Conservation (phyloP, 768 basidiomycete species). For the Dacryopinax primogenitus region DNA sequence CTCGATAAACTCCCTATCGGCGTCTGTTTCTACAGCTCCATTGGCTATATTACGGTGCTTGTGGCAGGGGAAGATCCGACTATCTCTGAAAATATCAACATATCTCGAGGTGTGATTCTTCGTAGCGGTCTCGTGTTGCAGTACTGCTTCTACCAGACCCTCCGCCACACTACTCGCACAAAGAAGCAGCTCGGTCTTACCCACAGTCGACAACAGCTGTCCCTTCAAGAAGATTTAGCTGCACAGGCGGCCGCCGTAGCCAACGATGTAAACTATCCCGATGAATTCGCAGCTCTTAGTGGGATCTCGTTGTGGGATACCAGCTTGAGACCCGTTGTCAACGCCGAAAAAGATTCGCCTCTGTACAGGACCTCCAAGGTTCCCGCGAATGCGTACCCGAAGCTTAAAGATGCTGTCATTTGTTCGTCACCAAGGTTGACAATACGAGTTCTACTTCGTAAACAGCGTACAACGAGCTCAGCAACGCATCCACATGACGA, state of each 20-base stretch:
- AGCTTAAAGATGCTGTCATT: constrained; percentile 24
- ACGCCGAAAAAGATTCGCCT: constrained; percentile 31
- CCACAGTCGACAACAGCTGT: constrained; percentile 38
- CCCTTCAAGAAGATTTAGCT: constrained; percentile 40
- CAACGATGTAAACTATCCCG: constrained; percentile 18
- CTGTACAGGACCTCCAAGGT: constrained; percentile 32
- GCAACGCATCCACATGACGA: neutral
- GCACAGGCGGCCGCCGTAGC: constrained; percentile 36
- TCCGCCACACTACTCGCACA: constrained; percentile 14
- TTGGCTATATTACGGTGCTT: constrained; percentile 52
- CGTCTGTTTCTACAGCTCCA: constrained; percentile 40
- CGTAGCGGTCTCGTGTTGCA: constrained; percentile 41
- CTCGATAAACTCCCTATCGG: constrained; percentile 42
- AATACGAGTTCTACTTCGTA: constrained; percentile 11
- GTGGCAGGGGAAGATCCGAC: constrained; percentile 73
- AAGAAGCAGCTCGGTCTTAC: constrained; percentile 11
- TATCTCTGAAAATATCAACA: constrained; percentile 47
- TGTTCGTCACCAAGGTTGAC: constrained; percentile 17
- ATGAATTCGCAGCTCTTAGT: constrained; percentile 34
- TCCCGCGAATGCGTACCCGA: constrained; percentile 22
- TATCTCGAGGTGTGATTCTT: constrained; percentile 57
- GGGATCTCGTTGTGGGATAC: constrained; percentile 37
- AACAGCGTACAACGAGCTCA: neutral
- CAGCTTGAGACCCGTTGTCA: constrained; percentile 53
- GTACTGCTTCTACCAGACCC: constrained; percentile 39